These are phyloP conservation scores for Cystoderma amianthinum DNA, from an alignment of 768 basidiomycete species.

Conservation along the genomic window DNA sequence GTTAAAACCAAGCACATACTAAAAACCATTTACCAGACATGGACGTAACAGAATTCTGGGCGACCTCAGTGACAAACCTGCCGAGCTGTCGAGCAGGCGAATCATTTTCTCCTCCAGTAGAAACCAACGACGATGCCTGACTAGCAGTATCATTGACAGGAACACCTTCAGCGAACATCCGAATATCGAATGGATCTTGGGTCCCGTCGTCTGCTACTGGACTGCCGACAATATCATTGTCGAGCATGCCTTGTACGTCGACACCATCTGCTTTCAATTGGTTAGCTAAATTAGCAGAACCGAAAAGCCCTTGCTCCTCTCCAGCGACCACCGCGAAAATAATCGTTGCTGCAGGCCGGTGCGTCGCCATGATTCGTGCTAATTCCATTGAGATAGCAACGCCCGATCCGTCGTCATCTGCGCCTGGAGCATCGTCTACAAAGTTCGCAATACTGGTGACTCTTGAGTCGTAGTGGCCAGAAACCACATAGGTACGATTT, in stretches of 20 bases:
- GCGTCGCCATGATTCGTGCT: slow-evolving; percentile 42
- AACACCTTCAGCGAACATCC: slow-evolving; percentile 46
- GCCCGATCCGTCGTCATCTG: slow-evolving; percentile 48
- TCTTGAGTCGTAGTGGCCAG: slow-evolving; percentile 50
- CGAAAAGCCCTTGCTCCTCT: slow-evolving; percentile 47
- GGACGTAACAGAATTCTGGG: slow-evolving; percentile 36
- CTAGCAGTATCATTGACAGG: slow-evolving; percentile 34
- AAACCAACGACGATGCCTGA: slow-evolving; percentile 22
- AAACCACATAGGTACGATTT: slow-evolving; percentile 44
- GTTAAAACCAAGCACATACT: background rate
- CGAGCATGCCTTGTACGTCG: slow-evolving; percentile 51
- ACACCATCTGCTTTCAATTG: slow-evolving; percentile 30
- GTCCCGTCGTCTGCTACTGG: slow-evolving; percentile 41
- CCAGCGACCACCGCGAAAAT: slow-evolving; percentile 46
- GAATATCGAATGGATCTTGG: slow-evolving; percentile 37
- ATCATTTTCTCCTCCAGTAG: slow-evolving; percentile 49
- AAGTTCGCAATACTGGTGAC: slow-evolving; percentile 30
- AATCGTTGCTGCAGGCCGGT: slow-evolving; percentile 39
- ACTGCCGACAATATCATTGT: slow-evolving; percentile 52
- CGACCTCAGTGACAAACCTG: slow-evolving; percentile 45
- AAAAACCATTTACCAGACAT: slow-evolving; percentile 39
- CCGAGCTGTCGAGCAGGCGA: slow-evolving; percentile 44
- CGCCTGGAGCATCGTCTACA: slow-evolving; percentile 40
- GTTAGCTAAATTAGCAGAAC: slow-evolving; percentile 40
- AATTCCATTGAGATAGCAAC: slow-evolving; percentile 51